These are phyloP conservation scores for Ustilago sp. DNA, from an alignment of 1,284 basidiomycete genomes.

Conservation along the genomic window DNA sequence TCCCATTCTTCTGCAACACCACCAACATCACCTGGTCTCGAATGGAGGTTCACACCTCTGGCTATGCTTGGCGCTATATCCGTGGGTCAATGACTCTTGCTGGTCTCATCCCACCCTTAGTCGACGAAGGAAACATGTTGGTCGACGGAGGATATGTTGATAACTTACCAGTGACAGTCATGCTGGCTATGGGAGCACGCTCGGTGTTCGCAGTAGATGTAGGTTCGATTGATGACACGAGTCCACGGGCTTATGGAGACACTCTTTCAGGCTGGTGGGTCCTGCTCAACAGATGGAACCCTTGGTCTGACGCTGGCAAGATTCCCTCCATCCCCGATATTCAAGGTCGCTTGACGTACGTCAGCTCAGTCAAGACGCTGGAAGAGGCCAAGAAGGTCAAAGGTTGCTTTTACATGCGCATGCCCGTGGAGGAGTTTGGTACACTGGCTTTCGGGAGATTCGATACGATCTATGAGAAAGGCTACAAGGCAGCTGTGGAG, in stretches of 20 bases:
- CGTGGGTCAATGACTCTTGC: conserved; percentile 98
- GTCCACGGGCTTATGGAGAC: conserved; percentile 92
- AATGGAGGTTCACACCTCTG: conserved; percentile 97
- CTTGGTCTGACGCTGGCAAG: conserved; percentile 76
- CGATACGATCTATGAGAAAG: conserved; percentile 78
- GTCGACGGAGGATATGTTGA: conserved; percentile 63
- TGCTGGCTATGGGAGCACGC: conserved; percentile 90
- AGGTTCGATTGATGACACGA: conserved; percentile 94
- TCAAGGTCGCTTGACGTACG: conserved; percentile 93
- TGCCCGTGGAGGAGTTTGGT: conserved; percentile 78
- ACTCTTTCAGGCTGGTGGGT: conserved; percentile 97
- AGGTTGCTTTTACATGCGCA: conserved; percentile 89
- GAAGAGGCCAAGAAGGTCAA: conserved; percentile 91
- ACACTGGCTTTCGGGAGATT: conserved; percentile 71
- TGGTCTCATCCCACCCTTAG: conserved; percentile 91
- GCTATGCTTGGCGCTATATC: conserved; percentile 77
- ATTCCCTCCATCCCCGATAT: conserved; percentile 96
- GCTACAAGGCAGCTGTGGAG: conserved; percentile 81
- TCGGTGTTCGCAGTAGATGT: conserved; percentile 96
- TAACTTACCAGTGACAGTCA: conserved; percentile 79
- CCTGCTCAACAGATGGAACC: conserved; percentile 83
- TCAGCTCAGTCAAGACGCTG: conserved; percentile 92
- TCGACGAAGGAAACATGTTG: conserved; percentile 85
- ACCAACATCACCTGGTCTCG: conserved; percentile 97
- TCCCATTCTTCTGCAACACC: conserved; percentile 97